These are phyloP conservation scores for Cercospora sp. DNA, from an alignment of 2,329 filamentous ascomycete species.

Conservation along the genomic window DNA sequence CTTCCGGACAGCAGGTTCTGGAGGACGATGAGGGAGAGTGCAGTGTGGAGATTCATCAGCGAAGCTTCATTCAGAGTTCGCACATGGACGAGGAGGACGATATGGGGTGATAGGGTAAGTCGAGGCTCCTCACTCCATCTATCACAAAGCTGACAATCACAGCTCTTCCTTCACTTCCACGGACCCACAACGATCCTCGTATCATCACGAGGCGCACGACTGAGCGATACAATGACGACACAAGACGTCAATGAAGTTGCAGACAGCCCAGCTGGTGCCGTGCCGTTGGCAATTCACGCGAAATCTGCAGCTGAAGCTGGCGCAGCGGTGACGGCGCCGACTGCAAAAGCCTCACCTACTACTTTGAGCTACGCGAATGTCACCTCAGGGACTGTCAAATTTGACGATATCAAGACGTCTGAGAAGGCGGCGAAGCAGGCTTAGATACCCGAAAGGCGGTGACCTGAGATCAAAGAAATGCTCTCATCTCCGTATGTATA, in stretches of 20 bases:
- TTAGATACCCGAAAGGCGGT: background rate
- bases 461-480: background rate
- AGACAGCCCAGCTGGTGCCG: conserved; percentile 71
- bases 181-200: conserved; percentile 84
- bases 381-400: conserved; percentile 37
- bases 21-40: conserved; percentile 67
- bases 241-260: conserved; percentile 89
- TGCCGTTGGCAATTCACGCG: conserved; percentile 57
- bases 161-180: conserved; percentile 83
- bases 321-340: conserved; percentile 24
- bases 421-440: background rate
- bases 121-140: background rate
- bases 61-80: conserved; percentile 67
- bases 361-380: conserved; percentile 40
- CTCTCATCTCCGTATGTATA: background rate
- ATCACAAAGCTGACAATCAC: conserved; percentile 7
- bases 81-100: conserved; percentile 74
- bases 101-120: conserved; percentile 83
- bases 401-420: conserved; percentile 23
- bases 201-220: conserved; percentile 78
- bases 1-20: conserved; percentile 73
- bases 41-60: conserved; percentile 69
- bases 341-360: conserved; percentile 29
- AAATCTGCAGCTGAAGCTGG: conserved; percentile 34
- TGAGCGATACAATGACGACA: conserved; percentile 74